These are phyloP conservation scores for Metarhizium brunneum DNA, from an alignment of 2,329 filamentous ascomycete genomes.

Conservation along the genomic window DNA sequence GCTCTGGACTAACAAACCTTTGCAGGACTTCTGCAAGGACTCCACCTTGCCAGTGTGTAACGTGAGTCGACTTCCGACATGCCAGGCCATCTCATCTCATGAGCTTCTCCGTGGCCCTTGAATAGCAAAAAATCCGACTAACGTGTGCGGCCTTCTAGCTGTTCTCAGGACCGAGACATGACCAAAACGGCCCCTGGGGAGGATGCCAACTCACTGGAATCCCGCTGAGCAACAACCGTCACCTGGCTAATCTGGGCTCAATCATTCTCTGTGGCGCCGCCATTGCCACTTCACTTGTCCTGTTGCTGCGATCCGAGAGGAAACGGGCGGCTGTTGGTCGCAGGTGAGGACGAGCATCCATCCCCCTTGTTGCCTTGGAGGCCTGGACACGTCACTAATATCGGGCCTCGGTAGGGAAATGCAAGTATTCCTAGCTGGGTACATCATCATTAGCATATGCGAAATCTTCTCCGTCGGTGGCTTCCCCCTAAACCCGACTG, in stretches of 20 bases:
- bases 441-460: conserved; percentile 81
- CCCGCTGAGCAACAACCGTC: conserved; percentile 49
- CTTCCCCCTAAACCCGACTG: conserved; percentile 63
- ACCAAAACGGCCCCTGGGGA: conserved; percentile 50
- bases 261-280: conserved; percentile 75
- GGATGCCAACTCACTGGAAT: conserved; percentile 75
- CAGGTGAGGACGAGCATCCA: conserved; percentile 46
- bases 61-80: conserved; percentile 42
- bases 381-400: background rate
- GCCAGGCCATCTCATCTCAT: conserved; percentile 6
- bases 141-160: conserved; percentile 14
- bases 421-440: conserved; percentile 84
- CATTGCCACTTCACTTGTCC: conserved; percentile 55
- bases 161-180: conserved; percentile 50
- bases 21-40: conserved; percentile 72
- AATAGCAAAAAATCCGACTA: background rate
- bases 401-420: conserved; percentile 61
- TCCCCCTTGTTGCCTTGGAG: background rate
- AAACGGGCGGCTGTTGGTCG: conserved; percentile 92
- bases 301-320: conserved; percentile 73
- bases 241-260: conserved; percentile 84
- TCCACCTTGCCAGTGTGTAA: conserved; percentile 79
- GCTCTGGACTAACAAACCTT: conserved; percentile 16
- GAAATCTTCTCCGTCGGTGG: conserved; percentile 94
- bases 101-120: conserved; percentile 2